Percentiles rank a stretch among this genome's conserved stretches.
Conservation (phyloP, 805 yeast genomes). For the Zygosaccharomyces gambellarensis region DNA sequence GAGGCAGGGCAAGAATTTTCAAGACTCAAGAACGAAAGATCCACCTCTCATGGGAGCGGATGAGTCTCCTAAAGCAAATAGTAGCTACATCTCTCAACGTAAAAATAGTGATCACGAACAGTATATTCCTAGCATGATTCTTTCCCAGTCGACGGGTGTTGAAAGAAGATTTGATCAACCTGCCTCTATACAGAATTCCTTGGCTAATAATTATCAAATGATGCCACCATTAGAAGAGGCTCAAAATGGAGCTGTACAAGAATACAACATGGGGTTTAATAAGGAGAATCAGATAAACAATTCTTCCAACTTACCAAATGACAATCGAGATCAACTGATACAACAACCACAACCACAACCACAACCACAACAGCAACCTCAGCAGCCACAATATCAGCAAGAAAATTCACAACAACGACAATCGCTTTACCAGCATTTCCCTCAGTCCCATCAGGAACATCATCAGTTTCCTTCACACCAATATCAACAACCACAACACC, state of each 20-base stretch:
- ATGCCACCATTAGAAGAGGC: constrained; percentile 4
- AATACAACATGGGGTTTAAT: constrained; percentile 2
- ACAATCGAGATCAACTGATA: background rate
- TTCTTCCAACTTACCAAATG: background rate
- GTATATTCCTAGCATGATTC: constrained; percentile 40
- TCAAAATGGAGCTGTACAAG: background rate
- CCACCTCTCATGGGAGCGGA: background rate
- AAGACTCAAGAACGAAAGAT: background rate
- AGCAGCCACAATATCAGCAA: background rate
- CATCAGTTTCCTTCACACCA: background rate
- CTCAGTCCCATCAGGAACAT: constrained; percentile 1
- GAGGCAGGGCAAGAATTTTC: constrained; percentile 17
- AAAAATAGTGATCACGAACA: constrained; percentile 25
- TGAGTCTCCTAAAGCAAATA: background rate
- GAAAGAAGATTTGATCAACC: constrained; percentile 39
- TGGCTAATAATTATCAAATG: constrained; percentile 10
- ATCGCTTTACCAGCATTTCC: background rate
- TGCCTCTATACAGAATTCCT: constrained; percentile 32
- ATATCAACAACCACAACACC: background rate
- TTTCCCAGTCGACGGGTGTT: constrained; percentile 52
- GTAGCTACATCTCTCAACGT: constrained; percentile 4
- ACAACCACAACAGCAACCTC: background rate
- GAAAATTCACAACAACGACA: background rate
- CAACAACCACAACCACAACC: background rate
- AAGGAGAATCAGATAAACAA: background rate